Evolutionary conservation across 768 basidiomycete species (phyloP), one percentile per base, ranked within the genome.

Genomic region (Serendipita vermifera): DNA sequence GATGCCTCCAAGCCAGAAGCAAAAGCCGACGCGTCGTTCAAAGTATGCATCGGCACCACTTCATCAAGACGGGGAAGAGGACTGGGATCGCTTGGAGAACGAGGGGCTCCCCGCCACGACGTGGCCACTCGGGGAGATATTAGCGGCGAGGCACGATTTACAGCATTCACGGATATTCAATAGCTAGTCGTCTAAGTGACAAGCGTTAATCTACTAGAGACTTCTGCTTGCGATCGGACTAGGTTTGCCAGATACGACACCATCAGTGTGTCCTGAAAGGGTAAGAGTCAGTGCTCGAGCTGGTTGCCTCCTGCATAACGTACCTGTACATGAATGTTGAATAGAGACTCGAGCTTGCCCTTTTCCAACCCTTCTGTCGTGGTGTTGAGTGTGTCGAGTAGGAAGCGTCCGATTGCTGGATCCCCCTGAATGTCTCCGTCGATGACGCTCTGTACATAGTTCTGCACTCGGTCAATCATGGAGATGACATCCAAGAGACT

Each of bases 81-180:
- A 17, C 9, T 62, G 60, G 57, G 6, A 43, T 1, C 33, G 6
- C 7, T 24, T 55, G 17, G 38, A 55, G 20, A 7, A n/a, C 27
- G 5, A 29, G 13, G 11, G 38, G n/a, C n/a, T 36, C 22, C 91
- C 93, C 3, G 83, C 85, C 33, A 91, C 82, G 63, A 97, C 89
- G 14, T 98, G 94, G 94, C 96, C 94, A 0, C 68, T 99, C 17
- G 93, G 92, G 15, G 96, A 99, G 70, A 85, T 98, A 36, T 74
- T 98, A 27, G 82, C 85, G 33, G 78, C 81, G 36, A 75, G 96
- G 58, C 96, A 99, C 68, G 94, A 97, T 70, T 70, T 91, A 64
- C 88, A 92, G 68, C 94, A 98, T 70, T 93, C 90, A 39, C 77
- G 93, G 58, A 90, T 98, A 61, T 99, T 99, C 75, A 99, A 41